Evolutionary conservation across 202 grass and related monocot species (phyloP).

Genomic region (Musa balbisiana): DNA sequence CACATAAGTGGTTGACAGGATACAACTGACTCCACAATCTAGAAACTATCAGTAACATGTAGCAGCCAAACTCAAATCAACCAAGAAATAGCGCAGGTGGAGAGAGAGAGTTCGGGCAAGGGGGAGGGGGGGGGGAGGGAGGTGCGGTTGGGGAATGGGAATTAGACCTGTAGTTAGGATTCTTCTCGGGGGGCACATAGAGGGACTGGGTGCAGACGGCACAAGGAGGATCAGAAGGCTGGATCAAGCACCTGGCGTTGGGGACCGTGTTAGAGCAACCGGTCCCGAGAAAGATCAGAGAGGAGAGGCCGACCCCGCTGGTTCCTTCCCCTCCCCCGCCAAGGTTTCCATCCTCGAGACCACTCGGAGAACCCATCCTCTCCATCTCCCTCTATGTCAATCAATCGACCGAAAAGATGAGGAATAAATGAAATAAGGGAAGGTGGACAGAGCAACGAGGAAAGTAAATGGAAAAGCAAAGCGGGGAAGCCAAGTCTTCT

Average conservation of each 20-base stretch:
- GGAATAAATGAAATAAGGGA: too few relatives aligned
- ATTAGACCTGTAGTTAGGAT: slow-evolving; percentile 78
- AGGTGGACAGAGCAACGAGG: too few relatives aligned
- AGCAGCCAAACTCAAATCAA: too few relatives aligned
- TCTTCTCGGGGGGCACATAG: slow-evolving; percentile 57
- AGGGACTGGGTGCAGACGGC: slow-evolving; percentile 73
- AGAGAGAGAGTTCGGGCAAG: not conserved
- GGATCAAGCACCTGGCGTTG: slow-evolving; percentile 88
- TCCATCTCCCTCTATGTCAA: not conserved
- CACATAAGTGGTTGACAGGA: too few relatives aligned
- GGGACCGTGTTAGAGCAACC: slow-evolving; percentile 86
- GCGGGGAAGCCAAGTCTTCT: too few relatives aligned
- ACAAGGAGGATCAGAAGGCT: slow-evolving; percentile 74
- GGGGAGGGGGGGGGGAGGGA: too few relatives aligned
- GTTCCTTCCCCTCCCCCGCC: not conserved
- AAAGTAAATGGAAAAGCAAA: too few relatives aligned
- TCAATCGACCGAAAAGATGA: too few relatives aligned
- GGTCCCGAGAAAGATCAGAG: slow-evolving; percentile 82
- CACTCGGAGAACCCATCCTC: not conserved
- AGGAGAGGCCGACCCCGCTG: slow-evolving; percentile 24
- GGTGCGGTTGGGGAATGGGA: not conserved
- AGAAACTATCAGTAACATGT: too few relatives aligned
- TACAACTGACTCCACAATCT: too few relatives aligned
- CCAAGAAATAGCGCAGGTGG: too few relatives aligned
- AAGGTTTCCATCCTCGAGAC: not conserved